phyloP scores from a whole-genome alignment of 2,329 filamentous ascomycete genomes.

The Paraphoma sp. region DNA sequence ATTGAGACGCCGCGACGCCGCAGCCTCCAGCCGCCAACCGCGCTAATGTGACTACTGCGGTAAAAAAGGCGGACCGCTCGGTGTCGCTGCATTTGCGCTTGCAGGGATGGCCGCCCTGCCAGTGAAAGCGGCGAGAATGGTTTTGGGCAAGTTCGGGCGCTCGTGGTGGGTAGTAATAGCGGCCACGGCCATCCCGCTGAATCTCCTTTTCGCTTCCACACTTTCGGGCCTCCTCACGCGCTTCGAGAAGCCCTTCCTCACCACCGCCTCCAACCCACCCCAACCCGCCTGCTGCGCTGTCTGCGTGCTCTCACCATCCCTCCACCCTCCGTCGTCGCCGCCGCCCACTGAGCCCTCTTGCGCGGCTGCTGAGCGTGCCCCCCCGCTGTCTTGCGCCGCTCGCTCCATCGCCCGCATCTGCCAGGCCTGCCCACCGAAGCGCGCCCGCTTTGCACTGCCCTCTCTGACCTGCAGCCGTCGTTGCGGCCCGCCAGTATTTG shows the following conservation, averaged over 20 bases:
- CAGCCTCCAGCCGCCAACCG: conserved; percentile 18
- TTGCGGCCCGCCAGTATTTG: conserved; percentile 40
- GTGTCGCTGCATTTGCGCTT: conserved; percentile 28
- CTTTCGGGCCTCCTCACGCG: conserved; percentile 40
- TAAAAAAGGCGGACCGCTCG: conserved; percentile 11
- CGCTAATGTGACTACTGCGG: conserved; percentile 19
- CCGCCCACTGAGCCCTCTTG: conserved; percentile 1
- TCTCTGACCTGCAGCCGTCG: conserved; percentile 42
- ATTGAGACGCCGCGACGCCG: neutral
- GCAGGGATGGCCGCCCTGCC: conserved; percentile 24
- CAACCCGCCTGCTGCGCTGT: too few species aligned
- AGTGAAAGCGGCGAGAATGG: conserved; percentile 34
- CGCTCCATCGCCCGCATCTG: too few species aligned
- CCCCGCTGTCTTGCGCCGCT: neutral
- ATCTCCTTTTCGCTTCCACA: conserved; percentile 44
- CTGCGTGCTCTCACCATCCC: too few species aligned
- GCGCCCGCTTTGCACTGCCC: conserved; percentile 19
- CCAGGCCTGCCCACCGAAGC: conserved; percentile 10
- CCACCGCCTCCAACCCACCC: conserved; percentile 15
- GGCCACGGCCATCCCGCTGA: conserved; percentile 38
- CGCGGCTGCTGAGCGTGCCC: conserved; percentile 7
- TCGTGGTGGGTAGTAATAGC: conserved; percentile 39
- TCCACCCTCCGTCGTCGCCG: neutral
- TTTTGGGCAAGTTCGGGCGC: conserved; percentile 19
- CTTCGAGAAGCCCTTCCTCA: conserved; percentile 37